Conservation (phyloP, 2,329 filamentous ascomycete species). For the Echinosphaeria canescens region DNA sequence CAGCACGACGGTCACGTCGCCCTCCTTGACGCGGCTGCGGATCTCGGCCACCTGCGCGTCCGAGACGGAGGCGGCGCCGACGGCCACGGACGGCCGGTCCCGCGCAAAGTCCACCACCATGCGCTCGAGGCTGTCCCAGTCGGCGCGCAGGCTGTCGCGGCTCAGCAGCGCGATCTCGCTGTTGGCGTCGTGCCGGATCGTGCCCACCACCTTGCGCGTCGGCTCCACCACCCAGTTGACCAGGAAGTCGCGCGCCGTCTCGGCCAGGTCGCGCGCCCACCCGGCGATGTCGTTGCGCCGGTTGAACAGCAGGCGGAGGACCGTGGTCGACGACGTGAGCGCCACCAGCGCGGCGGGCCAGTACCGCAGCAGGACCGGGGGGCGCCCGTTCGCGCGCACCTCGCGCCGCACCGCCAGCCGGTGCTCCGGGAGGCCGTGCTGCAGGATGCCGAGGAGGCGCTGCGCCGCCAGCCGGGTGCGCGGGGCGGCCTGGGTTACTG, state of each 20-base stretch:
- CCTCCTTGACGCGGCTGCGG: conserved; percentile 62
- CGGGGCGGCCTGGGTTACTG: conserved; percentile 7
- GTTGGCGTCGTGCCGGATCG: conserved; percentile 78
- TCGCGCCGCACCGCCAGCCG: conserved; percentile 28
- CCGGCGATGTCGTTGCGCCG: conserved; percentile 53
- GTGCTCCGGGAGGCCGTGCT: conserved; percentile 46
- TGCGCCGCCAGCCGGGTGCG: conserved; percentile 39
- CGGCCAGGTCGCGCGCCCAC: conserved; percentile 63
- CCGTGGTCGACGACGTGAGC: conserved; percentile 65
- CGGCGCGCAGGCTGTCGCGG: conserved; percentile 72
- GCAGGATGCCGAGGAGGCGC: conserved; percentile 48
- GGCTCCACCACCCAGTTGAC: conserved; percentile 91
- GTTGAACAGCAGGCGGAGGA: conserved; percentile 59
- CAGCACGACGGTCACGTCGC: conserved; percentile 81
- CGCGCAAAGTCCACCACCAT: conserved; percentile 96
- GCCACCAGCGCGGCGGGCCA: conserved; percentile 61
- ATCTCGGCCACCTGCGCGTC: conserved; percentile 55
- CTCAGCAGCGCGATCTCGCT: conserved; percentile 97
- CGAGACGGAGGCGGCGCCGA: conserved; percentile 26
- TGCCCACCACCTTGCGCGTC: conserved; percentile 60
- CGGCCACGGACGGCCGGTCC: conserved; percentile 49
- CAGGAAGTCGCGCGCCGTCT: conserved; percentile 77
- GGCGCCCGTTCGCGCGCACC: conserved; percentile 48
- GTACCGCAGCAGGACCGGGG: conserved; percentile 56
- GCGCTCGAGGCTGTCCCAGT: conserved; percentile 77